A percentile compares a stretch with the other conserved stretches of the same genome.
phyloP scores from a whole-genome alignment of 2,329 filamentous ascomycete species.

The Hirsutella minnesotensis region DNA sequence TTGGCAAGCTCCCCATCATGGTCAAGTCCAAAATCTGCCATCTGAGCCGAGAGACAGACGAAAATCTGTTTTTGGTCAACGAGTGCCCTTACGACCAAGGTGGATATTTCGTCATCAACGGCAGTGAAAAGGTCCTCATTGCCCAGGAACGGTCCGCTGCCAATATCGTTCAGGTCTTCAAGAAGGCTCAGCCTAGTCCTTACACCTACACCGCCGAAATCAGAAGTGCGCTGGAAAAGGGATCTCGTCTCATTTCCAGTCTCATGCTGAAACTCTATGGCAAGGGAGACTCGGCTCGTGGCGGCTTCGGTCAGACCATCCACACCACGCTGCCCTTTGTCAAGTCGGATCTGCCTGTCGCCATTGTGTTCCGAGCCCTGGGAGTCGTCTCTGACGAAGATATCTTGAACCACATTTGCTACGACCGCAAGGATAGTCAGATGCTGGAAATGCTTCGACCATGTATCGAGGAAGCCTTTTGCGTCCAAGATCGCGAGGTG shows the following conservation, averaged over 20 bases:
- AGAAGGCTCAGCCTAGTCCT: constrained; percentile 85
- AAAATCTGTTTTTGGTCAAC: constrained; percentile 80
- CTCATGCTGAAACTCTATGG: constrained; percentile 82
- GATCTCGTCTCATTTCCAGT: constrained; percentile 86
- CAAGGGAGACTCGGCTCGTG: constrained; percentile 67
- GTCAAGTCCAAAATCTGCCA: constrained; percentile 94
- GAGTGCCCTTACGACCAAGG: constrained; percentile 98
- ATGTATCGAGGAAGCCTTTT: constrained; percentile 92
- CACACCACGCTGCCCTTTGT: constrained; percentile 88
- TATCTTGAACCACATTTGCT: constrained; percentile 95
- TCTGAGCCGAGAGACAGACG: constrained; percentile 69
- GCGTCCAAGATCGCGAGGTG: constrained; percentile 89
- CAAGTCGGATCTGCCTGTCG: constrained; percentile 86
- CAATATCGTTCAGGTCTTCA: constrained; percentile 98
- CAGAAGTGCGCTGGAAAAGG: constrained; percentile 90
- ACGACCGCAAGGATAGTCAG: constrained; percentile 85
- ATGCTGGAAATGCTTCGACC: constrained; percentile 97
- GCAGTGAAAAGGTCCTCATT: constrained; percentile 95
- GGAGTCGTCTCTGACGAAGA: constrained; percentile 96
- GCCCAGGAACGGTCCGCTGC: constrained; percentile 95
- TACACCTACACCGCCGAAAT: constrained; percentile 94
- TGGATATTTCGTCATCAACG: constrained; percentile 98
- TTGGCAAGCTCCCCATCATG: constrained; percentile 96
- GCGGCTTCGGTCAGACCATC: constrained; percentile 76
- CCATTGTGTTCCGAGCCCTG: constrained; percentile 87